Conservation (phyloP, 2,329 filamentous ascomycete genomes). For the Monilinia aucupariae region DNA sequence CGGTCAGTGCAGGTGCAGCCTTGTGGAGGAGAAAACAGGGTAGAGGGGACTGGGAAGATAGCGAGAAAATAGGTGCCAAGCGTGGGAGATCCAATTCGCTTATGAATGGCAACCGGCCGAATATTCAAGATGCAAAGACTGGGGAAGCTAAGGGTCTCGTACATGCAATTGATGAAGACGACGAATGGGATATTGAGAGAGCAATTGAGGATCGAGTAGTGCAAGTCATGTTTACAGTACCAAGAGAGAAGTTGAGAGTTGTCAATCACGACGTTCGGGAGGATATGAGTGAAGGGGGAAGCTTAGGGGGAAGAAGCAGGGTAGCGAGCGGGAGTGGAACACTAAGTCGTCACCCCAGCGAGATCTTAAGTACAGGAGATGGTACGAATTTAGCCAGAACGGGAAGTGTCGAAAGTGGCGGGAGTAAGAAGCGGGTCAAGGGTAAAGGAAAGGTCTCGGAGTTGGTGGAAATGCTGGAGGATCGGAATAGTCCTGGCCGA, state of each 20-base stretch:
- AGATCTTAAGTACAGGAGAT: constrained; percentile 16
- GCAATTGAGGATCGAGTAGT: constrained; percentile 67
- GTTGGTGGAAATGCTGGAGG: constrained; percentile 31
- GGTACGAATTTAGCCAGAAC: not conserved
- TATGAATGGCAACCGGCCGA: constrained; percentile 15
- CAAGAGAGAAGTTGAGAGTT: constrained; percentile 78
- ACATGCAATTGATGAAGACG: constrained; percentile 30
- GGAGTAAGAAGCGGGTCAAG: constrained; percentile 19
- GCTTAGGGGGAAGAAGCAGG: constrained; percentile 28
- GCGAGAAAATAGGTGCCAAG: constrained; percentile 17
- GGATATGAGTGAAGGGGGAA: constrained; percentile 40
- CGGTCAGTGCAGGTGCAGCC: constrained; percentile 44
- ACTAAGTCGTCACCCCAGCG: constrained; percentile 4
- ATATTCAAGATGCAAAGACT: constrained; percentile 1
- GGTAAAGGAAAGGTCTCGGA: constrained; percentile 27
- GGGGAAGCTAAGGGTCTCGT: not conserved
- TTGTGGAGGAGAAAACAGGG: constrained; percentile 47
- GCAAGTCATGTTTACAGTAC: constrained; percentile 90
- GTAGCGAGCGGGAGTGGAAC: constrained; percentile 25
- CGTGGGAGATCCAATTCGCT: constrained; percentile 25
- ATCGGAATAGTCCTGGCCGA: constrained; percentile 25
- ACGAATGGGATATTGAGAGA: constrained; percentile 71
- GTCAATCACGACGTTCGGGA: constrained; percentile 69
- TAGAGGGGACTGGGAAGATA: constrained; percentile 46
- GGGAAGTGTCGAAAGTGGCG: constrained; percentile 11